Base-by-base conservation (phyloP, 768 basidiomycete genomes). In the Bullera alba region DNA sequence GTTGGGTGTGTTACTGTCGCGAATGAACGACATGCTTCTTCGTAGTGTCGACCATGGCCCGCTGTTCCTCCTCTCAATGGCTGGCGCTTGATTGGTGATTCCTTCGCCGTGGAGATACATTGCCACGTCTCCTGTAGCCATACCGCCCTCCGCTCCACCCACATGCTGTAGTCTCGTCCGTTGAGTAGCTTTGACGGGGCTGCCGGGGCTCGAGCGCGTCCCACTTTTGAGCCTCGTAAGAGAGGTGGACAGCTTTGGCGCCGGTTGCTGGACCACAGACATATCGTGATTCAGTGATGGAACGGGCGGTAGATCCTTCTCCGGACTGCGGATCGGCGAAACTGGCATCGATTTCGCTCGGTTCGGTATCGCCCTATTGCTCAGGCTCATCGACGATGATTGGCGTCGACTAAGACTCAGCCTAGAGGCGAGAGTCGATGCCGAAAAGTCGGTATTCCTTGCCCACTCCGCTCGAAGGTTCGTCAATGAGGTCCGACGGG, bases 281-380 rank as follows among this genome's bases (percentile, higher is more conserved):
- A 34, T 34, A 10, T 34, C 32, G n/a, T 34, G 32, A 34, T n/a
- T 34, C 32, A n/a, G 32, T n/a, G 32, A 34, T 10, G 42, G 42
- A 25, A 43, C 21, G 25, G 27, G 30, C 34, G 30, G 21, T 23
- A 39, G 19, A 19, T 38, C 42, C 41, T 25, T 19, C 37, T 45
- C 57, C n/a, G 28, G 17, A 2, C 34, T 50, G 2, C 41, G 23
- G 12, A 56, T 42, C 22, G 60, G 60, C 23, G 57, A 58, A 16
- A 48, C 57, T 19, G 60, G 60, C 17, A 48, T 46, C 12, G 51
- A 53, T 23, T 27, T 44, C 3, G 56, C 42, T 23, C 56, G 35
- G 25, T 34, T 14, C 15, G 39, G n/a, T 16, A 21, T 16, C 6
- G 60, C 43, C 26, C 54, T 28, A 5, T 22, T 7, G 25, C 17